Conservation (phyloP, 257 asterid genomes). For the Penstemon barbatus region DNA sequence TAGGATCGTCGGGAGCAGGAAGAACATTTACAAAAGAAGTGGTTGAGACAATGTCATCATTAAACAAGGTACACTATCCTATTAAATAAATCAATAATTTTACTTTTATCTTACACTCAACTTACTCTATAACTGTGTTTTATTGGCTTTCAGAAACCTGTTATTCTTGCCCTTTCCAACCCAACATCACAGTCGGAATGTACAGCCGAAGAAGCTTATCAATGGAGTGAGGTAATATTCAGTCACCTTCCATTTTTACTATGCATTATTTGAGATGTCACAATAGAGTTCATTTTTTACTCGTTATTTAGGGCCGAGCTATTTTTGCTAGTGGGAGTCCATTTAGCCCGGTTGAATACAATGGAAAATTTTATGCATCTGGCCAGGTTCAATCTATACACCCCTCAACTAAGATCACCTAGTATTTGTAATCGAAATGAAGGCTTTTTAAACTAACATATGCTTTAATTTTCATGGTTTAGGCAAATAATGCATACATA, state of each 20-base stretch:
- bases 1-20: constrained; percentile 75
- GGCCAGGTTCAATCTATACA: constrained; percentile 60
- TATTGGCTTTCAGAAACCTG: constrained; percentile 49
- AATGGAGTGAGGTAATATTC: constrained; percentile 55
- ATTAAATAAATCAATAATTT: no score
- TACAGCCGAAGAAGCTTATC: constrained; percentile 72
- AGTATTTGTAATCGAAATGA: background rate
- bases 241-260: constrained; percentile 24
- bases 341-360: constrained; percentile 59
- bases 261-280: background rate
- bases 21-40: constrained; percentile 64
- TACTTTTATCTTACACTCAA: background rate
- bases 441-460: constrained; percentile 12
- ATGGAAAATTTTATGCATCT: constrained; percentile 55
- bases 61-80: constrained; percentile 41
- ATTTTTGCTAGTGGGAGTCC: constrained; percentile 89
- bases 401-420: background rate
- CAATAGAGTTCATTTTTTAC: background rate
- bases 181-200: constrained; percentile 78
- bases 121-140: constrained; percentile 4
- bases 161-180: constrained; percentile 65
- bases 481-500: constrained; percentile 97
- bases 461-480: constrained; percentile 8
- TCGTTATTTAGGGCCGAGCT: constrained; percentile 54
- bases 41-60: constrained; percentile 51